Evolutionary conservation across 2,329 filamentous ascomycete species (phyloP), one percentile per base, ranked within the genome.

Genomic region (Fusarium nematophilum): DNA sequence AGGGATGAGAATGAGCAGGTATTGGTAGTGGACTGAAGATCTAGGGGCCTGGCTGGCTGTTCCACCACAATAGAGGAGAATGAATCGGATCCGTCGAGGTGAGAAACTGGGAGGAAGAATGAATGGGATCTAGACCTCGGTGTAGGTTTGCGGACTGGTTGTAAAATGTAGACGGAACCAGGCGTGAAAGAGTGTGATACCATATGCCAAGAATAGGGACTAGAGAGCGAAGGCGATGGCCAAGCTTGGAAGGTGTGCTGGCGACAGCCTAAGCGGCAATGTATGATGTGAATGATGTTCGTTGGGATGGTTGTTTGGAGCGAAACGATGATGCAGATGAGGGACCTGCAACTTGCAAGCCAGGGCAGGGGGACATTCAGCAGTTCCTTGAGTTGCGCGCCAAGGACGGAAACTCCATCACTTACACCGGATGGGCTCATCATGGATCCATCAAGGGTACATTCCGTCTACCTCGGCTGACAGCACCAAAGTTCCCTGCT

Each of bases 21-120:
- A n/a, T n/a, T n/a, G 46, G 60, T 57, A 63, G 57, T 57, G 29
- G 37, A 61, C 39, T 39, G 45, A 64, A 52, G 45, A 64, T 64
- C 43, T 23, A 47, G 50, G 33, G 34, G 50, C 29, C 8, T 8
- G 5, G 13, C 37, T 49, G 27, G 33, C 3, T 27, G 34, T 51
- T 23, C 14, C 58, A 53, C 42, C n/a, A n/a, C n/a, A n/a, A 47
- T 25, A 29, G 29, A 54, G 14, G 31, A 23, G n/a, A n/a, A n/a
- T n/a, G 30, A 36, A 34, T 38, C 17, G 27, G 44, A 17, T 46
- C 29, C 10, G 38, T 31, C 21, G 27, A n/a, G 11, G 31, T 17
- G 23, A 4, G 50, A 27, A 53, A 50, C 44, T 29, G 50, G 21
- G 29, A 9, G 21, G n/a, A 31, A 9, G 21, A 27, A 14, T 13